Percentiles rank a stretch among this genome's conserved stretches.
Conservation (phyloP, 2,329 filamentous ascomycete genomes). For the Aspergillus carbonarius region DNA sequence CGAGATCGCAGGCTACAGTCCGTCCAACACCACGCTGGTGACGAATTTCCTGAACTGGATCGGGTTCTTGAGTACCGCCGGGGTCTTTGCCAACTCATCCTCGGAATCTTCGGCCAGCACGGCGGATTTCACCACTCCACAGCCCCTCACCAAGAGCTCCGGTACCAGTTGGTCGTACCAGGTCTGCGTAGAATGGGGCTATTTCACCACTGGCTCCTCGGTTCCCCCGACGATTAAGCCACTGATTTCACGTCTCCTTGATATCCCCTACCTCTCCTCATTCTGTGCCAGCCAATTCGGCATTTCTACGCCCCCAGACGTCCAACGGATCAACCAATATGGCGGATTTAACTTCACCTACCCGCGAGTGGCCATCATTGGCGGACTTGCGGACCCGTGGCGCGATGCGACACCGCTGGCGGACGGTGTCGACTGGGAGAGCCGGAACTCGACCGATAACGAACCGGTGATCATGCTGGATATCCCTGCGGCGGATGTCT, state of each 20-base stretch:
- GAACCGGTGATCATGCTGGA: constrained; percentile 72
- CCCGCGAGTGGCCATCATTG: constrained; percentile 72
- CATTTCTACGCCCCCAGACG: constrained; percentile 62
- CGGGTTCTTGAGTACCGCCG: constrained; percentile 52
- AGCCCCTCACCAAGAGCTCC: constrained; percentile 11
- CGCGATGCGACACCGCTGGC: constrained; percentile 70
- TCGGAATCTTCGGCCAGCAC: neutral
- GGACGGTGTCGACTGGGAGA: constrained; percentile 50
- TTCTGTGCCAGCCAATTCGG: constrained; percentile 70
- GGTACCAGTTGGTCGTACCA: constrained; percentile 60
- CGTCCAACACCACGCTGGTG: constrained; percentile 44
- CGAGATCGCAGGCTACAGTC: constrained; percentile 15
- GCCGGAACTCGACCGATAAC: constrained; percentile 58
- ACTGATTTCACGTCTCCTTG: constrained; percentile 68
- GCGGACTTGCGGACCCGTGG: constrained; percentile 80
- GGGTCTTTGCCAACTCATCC: constrained; percentile 36
- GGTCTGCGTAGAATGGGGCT: constrained; percentile 68
- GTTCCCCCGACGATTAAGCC: constrained; percentile 65
- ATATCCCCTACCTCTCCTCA: constrained; percentile 60
- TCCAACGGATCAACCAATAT: constrained; percentile 70
- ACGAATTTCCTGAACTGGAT: constrained; percentile 58
- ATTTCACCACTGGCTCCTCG: constrained; percentile 70
- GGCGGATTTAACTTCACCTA: constrained; percentile 73
- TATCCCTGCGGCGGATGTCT: constrained; percentile 17
- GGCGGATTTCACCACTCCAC: neutral